These are phyloP conservation scores for Aspergillus niger DNA, from an alignment of 2,329 filamentous ascomycete species.

Conservation along the genomic window DNA sequence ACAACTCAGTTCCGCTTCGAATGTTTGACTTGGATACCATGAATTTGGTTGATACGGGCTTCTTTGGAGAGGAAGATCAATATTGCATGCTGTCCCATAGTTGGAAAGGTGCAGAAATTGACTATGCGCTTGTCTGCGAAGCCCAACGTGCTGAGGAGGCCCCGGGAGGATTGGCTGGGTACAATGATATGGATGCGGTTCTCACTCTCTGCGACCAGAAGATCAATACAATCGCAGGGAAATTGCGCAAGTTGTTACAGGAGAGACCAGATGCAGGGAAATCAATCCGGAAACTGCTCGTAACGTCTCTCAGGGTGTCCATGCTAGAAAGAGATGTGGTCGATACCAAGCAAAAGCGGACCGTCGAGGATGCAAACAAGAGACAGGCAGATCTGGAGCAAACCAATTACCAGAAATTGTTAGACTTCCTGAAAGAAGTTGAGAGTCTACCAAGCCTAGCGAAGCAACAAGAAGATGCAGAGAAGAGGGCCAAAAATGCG, in stretches of 20 bases:
- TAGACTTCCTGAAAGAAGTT: background rate
- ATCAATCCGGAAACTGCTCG: background rate
- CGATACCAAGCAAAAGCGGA: background rate
- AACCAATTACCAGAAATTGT: background rate
- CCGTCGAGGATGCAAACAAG: background rate
- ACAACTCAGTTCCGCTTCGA: slow-evolving; percentile 24
- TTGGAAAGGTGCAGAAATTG: slow-evolving; percentile 39
- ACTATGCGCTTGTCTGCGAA: slow-evolving; percentile 29
- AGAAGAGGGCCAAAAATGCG: background rate
- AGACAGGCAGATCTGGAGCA: background rate
- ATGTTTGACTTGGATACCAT: slow-evolving; percentile 41
- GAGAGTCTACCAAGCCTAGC: background rate
- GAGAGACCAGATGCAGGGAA: background rate
- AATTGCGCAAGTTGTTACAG: background rate
- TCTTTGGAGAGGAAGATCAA: slow-evolving; percentile 29
- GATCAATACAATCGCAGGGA: background rate
- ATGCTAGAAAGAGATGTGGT: background rate
- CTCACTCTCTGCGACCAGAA: background rate
- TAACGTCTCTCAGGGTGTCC: background rate
- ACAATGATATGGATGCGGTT: slow-evolving; percentile 5
- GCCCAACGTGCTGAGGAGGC: slow-evolving; percentile 14
- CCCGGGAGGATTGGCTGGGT: background rate
- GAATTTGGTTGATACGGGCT: slow-evolving; percentile 30
- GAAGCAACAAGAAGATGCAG: background rate
- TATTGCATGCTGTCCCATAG: slow-evolving; percentile 42